Percentiles rank a stretch among this genome's conserved stretches.
These are phyloP conservation scores for Aspergillus sp. DNA, from an alignment of 2,329 filamentous ascomycete species.

Conservation along the genomic window DNA sequence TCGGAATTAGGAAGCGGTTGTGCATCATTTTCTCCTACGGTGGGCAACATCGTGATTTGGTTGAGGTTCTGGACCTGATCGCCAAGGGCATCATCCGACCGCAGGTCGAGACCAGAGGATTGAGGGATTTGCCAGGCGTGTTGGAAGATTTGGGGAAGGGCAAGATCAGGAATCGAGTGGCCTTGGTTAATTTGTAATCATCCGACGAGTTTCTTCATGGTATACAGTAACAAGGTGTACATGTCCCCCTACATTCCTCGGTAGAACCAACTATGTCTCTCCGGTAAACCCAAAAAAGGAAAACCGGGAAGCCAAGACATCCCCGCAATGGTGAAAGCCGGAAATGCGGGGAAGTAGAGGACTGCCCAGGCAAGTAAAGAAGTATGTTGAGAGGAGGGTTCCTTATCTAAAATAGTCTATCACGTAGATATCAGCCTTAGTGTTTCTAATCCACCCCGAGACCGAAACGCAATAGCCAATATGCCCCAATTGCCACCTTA, in stretches of 20 bases:
- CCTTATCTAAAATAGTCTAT: too few relatives aligned
- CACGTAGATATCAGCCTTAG: too few relatives aligned
- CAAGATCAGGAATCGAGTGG: conserved; percentile 29
- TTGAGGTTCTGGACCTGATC: conserved; percentile 30
- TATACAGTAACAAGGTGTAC: too few relatives aligned
- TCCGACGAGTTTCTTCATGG: too few relatives aligned
- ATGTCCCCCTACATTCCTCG: too few relatives aligned
- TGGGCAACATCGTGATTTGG: conserved; percentile 41
- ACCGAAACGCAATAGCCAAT: neutral
- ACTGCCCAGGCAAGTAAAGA: neutral
- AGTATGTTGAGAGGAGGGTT: neutral
- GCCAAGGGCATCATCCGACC: conserved; percentile 33
- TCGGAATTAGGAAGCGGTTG: conserved; percentile 44
- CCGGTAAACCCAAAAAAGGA: conserved; percentile 2
- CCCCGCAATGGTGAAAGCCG: neutral
- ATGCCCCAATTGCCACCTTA: conserved; percentile 14
- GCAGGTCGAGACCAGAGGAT: conserved; percentile 31
- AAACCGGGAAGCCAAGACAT: neutral
- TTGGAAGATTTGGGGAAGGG: conserved; percentile 37
- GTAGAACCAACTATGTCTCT: neutral
- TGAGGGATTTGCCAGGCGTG: conserved; percentile 35
- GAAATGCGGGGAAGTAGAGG: conserved; percentile 5
- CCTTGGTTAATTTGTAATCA: neutral
- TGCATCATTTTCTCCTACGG: conserved; percentile 47
- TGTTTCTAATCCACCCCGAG: too few relatives aligned